Base-by-base conservation (phyloP, 441 rosid species). In the Croton laevigatus region DNA sequence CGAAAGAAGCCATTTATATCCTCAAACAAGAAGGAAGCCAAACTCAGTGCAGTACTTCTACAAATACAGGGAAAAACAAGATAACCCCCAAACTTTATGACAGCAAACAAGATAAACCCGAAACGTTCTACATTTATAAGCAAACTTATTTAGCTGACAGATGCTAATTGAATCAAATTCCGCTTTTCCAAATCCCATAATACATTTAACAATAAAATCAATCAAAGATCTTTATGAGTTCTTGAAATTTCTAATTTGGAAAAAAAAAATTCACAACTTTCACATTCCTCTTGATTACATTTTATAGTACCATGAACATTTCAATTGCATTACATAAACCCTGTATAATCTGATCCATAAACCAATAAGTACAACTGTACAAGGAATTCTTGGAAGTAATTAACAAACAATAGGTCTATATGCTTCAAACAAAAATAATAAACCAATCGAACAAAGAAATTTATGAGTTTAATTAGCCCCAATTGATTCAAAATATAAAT, bases 371-470 rank as follows among this genome's bases (percentile, higher is more conserved):
- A 27, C n/a, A n/a, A 3, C 46, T 20, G 34, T 16, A 6, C 37
- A 44, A 59, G 40, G 23, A 23, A 38, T 19, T n/a, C 65, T 22
- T 17, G 52, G 32, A 23, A 27, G 8, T 68, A 16, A 45, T 11
- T 42, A 61, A 27, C 51, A 51, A 37, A 71, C 40, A 48, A 12
- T 62, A 32, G 44, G 38, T 20, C 12, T 23, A 63, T 17, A 53
- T 49, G 48, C 34, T 51, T 71, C 60, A 65, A 66, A 46, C 67
- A 34, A 23, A 53, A 64, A 65, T 59, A 63, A 70, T 44, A 53
- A 45, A 62, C 20, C 44, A 55, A 53, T 20, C 11, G 65, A 60
- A 61, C 20, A 44, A 38, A 49, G n/a, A 66, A 49, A 19, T 9
- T 27, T 22, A 37, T 20, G 22, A 36, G 46, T 36, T 48, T 55